These are phyloP conservation scores for Pythium dissotocum DNA, from an alignment of 352 stramenopile species.

Conservation along the genomic window DNA sequence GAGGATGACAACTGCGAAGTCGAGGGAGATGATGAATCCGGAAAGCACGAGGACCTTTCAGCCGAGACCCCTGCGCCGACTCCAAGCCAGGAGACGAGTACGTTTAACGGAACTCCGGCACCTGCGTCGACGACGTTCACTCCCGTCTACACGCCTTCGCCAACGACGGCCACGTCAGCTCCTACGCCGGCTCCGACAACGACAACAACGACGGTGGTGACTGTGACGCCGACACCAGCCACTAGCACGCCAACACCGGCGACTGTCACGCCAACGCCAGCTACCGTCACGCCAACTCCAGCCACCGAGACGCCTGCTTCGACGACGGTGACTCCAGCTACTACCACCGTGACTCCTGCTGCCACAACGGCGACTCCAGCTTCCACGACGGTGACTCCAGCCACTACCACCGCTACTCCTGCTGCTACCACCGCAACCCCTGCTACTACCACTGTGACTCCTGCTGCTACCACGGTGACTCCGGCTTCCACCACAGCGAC, in stretches of 20 bases:
- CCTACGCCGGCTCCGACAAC: not conserved
- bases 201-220: no score
- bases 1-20: slow-evolving; percentile 12
- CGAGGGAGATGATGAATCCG: not conserved
- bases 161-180: not conserved
- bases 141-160: not conserved
- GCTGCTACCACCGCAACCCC: not conserved
- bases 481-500: not conserved
- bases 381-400: not conserved
- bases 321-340: not conserved
- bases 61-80: not conserved
- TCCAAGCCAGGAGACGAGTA: not conserved
- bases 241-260: not conserved
- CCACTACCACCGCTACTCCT: not conserved
- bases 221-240: not conserved
- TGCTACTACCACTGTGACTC: not conserved
- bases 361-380: not conserved
- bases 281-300: not conserved
- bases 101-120: slow-evolving; percentile 1
- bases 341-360: not conserved
- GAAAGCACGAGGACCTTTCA: not conserved
- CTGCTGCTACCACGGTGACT: not conserved
- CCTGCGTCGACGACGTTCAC: slow-evolving; percentile 10
- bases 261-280: not conserved
- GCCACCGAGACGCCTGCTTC: not conserved